These are phyloP conservation scores for Diaporthe capsici DNA, from an alignment of 2,329 filamentous ascomycete species.

Conservation along the genomic window DNA sequence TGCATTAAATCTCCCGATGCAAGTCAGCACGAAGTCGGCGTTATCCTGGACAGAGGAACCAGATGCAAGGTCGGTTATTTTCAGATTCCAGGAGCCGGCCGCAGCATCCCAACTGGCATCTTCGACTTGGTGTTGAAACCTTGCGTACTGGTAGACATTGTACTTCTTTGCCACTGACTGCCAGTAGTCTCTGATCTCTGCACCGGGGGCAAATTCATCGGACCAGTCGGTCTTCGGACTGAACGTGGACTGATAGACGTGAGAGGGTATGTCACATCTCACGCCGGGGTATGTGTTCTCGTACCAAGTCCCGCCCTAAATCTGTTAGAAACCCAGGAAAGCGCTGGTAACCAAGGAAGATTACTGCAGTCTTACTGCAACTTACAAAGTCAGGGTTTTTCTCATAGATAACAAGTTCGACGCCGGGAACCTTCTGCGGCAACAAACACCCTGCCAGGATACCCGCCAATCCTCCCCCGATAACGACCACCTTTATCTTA, in stretches of 20 bases:
- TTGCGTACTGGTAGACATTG: constrained; percentile 71
- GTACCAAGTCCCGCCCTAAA: constrained; percentile 66
- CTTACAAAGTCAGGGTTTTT: constrained; percentile 77
- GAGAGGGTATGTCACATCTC: constrained; percentile 77
- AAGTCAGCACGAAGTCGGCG: constrained; percentile 73
- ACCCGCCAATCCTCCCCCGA: constrained; percentile 75
- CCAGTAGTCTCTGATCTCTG: constrained; percentile 79
- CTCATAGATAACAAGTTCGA: constrained; percentile 76
- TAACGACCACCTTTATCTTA: constrained; percentile 68
- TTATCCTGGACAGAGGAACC: constrained; percentile 59
- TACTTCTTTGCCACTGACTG: constrained; percentile 73
- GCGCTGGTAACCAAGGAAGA: background rate
- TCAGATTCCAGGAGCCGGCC: constrained; percentile 69
- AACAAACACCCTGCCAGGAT: constrained; percentile 76
- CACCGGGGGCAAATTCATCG: constrained; percentile 75
- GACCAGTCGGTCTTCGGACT: constrained; percentile 78
- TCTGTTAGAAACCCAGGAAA: constrained; percentile 15
- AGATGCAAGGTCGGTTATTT: constrained; percentile 56
- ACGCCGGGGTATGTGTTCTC: constrained; percentile 73
- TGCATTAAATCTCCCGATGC: constrained; percentile 76
- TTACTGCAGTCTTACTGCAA: constrained; percentile 27
- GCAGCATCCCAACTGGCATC: constrained; percentile 68
- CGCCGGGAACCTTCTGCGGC: constrained; percentile 76
- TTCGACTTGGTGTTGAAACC: constrained; percentile 69
- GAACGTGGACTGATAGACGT: constrained; percentile 80